Evolutionary conservation across 2,329 filamentous ascomycete genomes (phyloP), one percentile per base, ranked within the genome.

Genomic region (Zymoseptoria passerinii): DNA sequence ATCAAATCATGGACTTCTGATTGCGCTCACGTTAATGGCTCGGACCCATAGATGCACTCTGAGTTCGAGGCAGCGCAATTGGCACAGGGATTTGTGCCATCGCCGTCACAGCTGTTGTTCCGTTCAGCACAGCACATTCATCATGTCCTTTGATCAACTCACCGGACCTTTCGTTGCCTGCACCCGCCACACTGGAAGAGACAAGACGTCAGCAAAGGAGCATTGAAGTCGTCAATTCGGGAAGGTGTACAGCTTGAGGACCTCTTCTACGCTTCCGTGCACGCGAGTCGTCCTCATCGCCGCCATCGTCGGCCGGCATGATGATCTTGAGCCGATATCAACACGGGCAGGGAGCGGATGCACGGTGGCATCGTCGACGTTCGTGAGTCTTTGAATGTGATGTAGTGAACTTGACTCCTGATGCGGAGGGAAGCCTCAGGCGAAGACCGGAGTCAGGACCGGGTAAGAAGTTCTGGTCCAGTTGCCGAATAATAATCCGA

Each of bases 31-130:
- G 35, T 44, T 13, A 61, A 19, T 3, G 59, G 56, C 28, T 61
- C 59, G 10, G 53, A 53, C 35, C 59, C 59, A 52, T 61, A 61
- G 40, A 58, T 29, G 44, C 59, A 61, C 9, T 61, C 53, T 8
- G 28, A 29, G 2, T 56, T 54, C 19, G 50, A 44, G 9, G 48
- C 40, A 27, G 54, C 51, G 51, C 59, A 61, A 18, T 58, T 54
- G 23, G 29, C 50, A 44, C 59, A 61, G 3, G 59, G 59, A 10
- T 61, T 50, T 8, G 56, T 61, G 18, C 59, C 59, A 53, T 61
- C 59, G 18, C 59, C 58, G 19, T 54, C 56, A 50, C 20, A 51
- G 2, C 16, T 19, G 19, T 8, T 20, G 29, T 28, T 20, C 53
- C 23, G 44, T 28, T 20, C 50, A 16, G 19, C 19, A 29, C 8